Evolutionary conservation across 1,284 basidiomycete species (phyloP), one percentile per base, ranked within the genome.

Genomic region (Pseudozyma hubeiensis): DNA sequence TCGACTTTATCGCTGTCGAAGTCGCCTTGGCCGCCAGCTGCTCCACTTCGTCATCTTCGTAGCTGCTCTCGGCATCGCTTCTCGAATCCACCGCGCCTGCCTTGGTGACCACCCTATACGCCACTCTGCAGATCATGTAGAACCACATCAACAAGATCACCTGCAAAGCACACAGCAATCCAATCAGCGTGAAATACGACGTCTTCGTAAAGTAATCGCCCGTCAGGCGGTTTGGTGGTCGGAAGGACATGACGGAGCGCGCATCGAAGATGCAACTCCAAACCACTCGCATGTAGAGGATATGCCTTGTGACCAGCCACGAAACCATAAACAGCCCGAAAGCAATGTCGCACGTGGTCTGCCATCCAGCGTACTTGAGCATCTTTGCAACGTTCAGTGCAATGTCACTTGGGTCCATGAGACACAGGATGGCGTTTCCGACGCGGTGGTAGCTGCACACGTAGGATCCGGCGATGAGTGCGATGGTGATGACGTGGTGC

Each of bases 361-460:
- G 88, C 62, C 89, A 87, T 31, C 87, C 87, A 31, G 95, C 87
- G 85, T 99, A 99, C 62, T 92, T 91, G 74, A 93, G 86, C 91
- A 98, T 94, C 86, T 99, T 99, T 16, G 94, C 95, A 69, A 67
- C 39, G 7, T 94, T 92, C 9, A 99, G 86, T 80, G 93, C 89
- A 60, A 98, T 92, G 85, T 99, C 96, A 83, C 91, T 92, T 71
- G 90, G 90, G 82, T 99, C 96, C 93, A 97, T 96, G 39, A 97
- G 87, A 55, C 93, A 88, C 88, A 97, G 91, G 63, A 97, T 90
- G 47, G 93, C 87, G 75, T 91, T 92, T 17, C 96, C 96, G 50
- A 96, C 89, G 39, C 93, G 91, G 9, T 93, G 95, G 81, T 91
- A 91, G 85, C 95, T 92, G 84, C 88, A 90, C 57, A 88, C 87